Conservation (phyloP, 148 eudicot species). For the Amaranthus hypochondriacus region DNA sequence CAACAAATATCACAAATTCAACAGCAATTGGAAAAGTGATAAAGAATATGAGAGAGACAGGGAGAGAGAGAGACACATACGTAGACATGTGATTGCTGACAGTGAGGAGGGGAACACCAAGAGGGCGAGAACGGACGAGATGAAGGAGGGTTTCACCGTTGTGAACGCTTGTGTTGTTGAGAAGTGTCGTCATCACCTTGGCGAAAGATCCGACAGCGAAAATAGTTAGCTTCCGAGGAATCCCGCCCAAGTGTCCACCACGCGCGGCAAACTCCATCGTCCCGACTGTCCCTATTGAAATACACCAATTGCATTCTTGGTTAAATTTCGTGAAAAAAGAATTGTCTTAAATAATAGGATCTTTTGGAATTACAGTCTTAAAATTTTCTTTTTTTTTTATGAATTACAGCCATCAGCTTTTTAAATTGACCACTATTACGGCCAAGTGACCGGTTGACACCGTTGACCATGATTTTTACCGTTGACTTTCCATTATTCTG, state of each 20-base stretch:
- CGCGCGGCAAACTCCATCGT: conserved; percentile 87
- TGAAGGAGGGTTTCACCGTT: conserved; percentile 60
- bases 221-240: conserved; percentile 54
- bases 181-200: conserved; percentile 47
- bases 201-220: conserved; percentile 54
- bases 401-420: too few species aligned
- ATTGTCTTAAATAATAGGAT: too few species aligned
- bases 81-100: conserved; percentile 99
- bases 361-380: too few species aligned
- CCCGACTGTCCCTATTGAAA: conserved; percentile 20
- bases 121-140: conserved; percentile 63
- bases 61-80: conserved; percentile 27
- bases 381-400: too few species aligned
- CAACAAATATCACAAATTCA: neutral
- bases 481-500: too few species aligned
- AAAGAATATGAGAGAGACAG: neutral
- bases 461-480: too few species aligned
- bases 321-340: too few species aligned
- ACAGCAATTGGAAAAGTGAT: neutral
- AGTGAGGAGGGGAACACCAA: conserved; percentile 75
- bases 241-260: conserved; percentile 58
- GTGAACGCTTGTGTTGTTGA: conserved; percentile 66
- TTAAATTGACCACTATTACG: too few species aligned
- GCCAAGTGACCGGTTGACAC: too few species aligned
- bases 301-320: too few species aligned